Conservation (phyloP, 306 rosid genomes). For the Trifolium repens region DNA sequence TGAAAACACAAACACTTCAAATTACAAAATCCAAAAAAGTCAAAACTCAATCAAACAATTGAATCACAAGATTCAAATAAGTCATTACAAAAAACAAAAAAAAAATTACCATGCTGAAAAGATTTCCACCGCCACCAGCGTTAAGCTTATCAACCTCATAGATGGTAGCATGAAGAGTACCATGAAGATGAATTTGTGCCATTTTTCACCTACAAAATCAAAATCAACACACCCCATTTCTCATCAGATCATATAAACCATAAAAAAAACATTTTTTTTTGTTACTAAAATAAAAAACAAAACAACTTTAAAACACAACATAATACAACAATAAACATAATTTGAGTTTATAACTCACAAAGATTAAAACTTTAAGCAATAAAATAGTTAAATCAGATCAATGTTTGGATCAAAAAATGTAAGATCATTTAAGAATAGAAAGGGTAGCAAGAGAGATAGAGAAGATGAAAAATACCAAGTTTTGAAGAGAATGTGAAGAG, state of each 20-base stretch:
- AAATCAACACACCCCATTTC: conserved; percentile 34
- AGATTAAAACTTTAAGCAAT: conserved; percentile 27
- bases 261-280: background rate
- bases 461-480: conserved; percentile 37
- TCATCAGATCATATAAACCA: conserved; percentile 41
- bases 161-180: conserved; percentile 87
- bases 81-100: background rate
- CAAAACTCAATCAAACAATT: conserved; percentile 1
- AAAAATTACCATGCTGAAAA: conserved; percentile 64
- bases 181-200: conserved; percentile 81
- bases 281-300: too few species aligned
- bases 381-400: conserved; percentile 46
- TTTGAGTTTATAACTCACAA: background rate
- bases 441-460: background rate
- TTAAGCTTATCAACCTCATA: conserved; percentile 74
- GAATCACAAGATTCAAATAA: conserved; percentile 21
- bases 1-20: conserved; percentile 17
- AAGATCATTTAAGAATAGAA: conserved; percentile 1
- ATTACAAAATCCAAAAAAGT: conserved; percentile 13
- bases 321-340: background rate
- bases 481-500: conserved; percentile 32
- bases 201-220: conserved; percentile 69
- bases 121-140: conserved; percentile 52
- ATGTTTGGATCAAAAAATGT: conserved; percentile 4
- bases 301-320: background rate